Evolutionary conservation across 2,329 filamentous ascomycete genomes (phyloP).

Genomic region (Onygenales sp.): DNA sequence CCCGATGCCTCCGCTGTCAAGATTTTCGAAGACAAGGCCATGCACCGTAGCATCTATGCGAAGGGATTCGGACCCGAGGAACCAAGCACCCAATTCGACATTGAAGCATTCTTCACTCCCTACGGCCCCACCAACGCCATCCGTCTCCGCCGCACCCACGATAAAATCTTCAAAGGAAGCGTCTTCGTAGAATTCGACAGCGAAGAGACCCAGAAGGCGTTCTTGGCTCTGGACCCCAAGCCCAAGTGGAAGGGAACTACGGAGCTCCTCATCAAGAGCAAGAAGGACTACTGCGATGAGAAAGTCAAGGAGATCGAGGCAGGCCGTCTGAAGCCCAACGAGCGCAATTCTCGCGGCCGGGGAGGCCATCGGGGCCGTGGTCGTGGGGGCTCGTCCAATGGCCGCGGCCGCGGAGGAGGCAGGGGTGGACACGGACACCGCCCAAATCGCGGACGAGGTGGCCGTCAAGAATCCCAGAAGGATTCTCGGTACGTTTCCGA

Average conservation of each 20-base stretch:
- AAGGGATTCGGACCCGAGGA: constrained; percentile 88
- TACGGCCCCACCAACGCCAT: constrained; percentile 73
- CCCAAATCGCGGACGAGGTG: constrained; percentile 13
- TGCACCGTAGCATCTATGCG: constrained; percentile 72
- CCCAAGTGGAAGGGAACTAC: constrained; percentile 70
- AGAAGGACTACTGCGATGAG: constrained; percentile 75
- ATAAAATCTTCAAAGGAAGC: constrained; percentile 82
- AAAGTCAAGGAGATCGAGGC: constrained; percentile 63
- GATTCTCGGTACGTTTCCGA: constrained; percentile 30
- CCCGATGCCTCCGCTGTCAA: constrained; percentile 46
- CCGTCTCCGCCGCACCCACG: constrained; percentile 69
- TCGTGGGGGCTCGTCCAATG: constrained; percentile 28
- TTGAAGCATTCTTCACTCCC: constrained; percentile 81
- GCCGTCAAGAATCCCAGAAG: constrained; percentile 26
- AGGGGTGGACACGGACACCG: constrained; percentile 17
- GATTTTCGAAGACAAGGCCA: constrained; percentile 53
- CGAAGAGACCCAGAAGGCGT: constrained; percentile 68
- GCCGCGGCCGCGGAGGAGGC: constrained; percentile 35
- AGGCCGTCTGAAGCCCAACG: constrained; percentile 56
- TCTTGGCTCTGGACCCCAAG: constrained; percentile 68
- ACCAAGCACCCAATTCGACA: constrained; percentile 80
- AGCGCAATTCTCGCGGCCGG: constrained; percentile 36
- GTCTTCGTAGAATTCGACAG: constrained; percentile 88
- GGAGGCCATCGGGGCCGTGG: constrained; percentile 28
- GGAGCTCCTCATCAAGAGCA: constrained; percentile 73